Conservation (phyloP, 352 stramenopile species). For the Peronospora farinosa region DNA sequence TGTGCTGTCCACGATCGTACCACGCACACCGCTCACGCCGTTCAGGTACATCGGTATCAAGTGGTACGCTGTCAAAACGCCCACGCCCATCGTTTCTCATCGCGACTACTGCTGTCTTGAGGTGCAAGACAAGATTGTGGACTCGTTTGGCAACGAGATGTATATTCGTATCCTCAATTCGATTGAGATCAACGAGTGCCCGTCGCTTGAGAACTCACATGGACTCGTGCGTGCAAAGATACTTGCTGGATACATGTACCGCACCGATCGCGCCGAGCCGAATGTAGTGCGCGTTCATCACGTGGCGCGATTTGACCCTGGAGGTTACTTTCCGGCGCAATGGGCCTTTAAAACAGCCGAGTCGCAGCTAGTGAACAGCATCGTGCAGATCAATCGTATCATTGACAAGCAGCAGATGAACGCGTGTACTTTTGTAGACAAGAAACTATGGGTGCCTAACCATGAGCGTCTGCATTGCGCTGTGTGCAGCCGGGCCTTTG, state of each 20-base stretch:
- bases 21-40: constrained; percentile 55
- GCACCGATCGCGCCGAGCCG: constrained; percentile 60
- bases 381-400: constrained; percentile 74
- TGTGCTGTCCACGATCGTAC: constrained; percentile 75
- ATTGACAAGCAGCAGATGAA: constrained; percentile 87
- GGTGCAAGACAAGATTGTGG: constrained; percentile 80
- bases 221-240: constrained; percentile 81
- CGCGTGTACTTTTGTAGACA: constrained; percentile 77
- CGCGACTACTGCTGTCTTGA: constrained; percentile 85
- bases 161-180: constrained; percentile 77
- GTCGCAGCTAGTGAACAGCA: constrained; percentile 66
- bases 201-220: constrained; percentile 80
- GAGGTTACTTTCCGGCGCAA: constrained; percentile 72
- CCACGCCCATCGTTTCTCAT: constrained; percentile 72
- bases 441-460: constrained; percentile 77
- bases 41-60: constrained; percentile 86
- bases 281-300: constrained; percentile 71
- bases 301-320: constrained; percentile 65
- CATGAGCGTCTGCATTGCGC: constrained; percentile 60
- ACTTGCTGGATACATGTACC: constrained; percentile 73
- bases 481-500: constrained; percentile 67
- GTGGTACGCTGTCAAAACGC: constrained; percentile 82
- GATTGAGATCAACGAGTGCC: constrained; percentile 75
- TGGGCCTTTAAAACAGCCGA: constrained; percentile 82
- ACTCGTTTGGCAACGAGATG: constrained; percentile 81